Evolutionary conservation across 78 protist species (phyloP), one percentile per base, ranked within the genome.

Genomic region (Dictyostelium purpureum): DNA sequence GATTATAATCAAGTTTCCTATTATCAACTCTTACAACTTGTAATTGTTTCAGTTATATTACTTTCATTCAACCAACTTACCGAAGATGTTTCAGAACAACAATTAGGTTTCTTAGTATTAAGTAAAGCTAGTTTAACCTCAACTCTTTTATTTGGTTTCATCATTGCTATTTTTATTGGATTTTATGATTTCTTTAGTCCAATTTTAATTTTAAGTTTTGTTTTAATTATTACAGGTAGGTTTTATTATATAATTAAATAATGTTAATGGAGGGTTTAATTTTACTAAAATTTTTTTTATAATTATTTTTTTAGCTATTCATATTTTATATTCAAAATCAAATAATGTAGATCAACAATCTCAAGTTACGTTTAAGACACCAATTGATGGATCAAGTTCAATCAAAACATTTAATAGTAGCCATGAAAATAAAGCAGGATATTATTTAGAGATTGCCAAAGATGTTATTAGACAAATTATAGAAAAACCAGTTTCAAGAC

Each of bases 401-500:
- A 24, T 42, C 31, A 28, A 26, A 31, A 52, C 61, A 1, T 61
- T 33, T 49, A 28, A 24, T 38, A 56, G 51, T 80, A 2, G 42
- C 21, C 14, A 21, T 26, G 6, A 18, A 21, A 18, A 40, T 45
- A 19, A 5, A 21, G 76, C 61, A 5, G 21, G 38, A 16, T 33
- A 65, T 33, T 43, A 24, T 38, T 38, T 59, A 7, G 26, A 31
- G 26, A 73, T 85, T 18, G 43, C 61, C 31, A 85, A 85, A 35
- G 91, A 85, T 35, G 37, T 85, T n/a, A 0, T 88, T 0, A 38
- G 57, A 43, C 91, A 85, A 52, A 85, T 85, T n/a, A 19, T 85
- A 5, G 91, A 81, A n/a, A 70, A 92, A 52, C 87, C 79, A 38
- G 95, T 96, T 0, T 88, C 96, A 2, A 37, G 97, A 9, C 63